Percentiles rank a stretch among this genome's conserved stretches.
phyloP scores from a whole-genome alignment of 768 basidiomycete genomes.

The Amanita muscaria region DNA sequence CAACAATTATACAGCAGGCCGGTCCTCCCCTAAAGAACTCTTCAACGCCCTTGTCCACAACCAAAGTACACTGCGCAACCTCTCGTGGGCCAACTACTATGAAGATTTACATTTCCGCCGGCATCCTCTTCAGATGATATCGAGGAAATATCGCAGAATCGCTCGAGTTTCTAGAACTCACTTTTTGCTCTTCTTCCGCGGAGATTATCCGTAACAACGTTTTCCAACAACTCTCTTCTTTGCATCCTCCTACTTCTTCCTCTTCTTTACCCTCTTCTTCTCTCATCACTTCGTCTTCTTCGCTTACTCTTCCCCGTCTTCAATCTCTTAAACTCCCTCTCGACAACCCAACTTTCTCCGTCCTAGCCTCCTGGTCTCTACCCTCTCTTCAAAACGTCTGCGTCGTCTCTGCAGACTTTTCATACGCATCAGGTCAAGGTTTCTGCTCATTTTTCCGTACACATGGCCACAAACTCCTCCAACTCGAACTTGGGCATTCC shows the following conservation, averaged over 20 bases:
- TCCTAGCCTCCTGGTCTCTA: constrained; percentile 60
- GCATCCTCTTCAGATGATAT: constrained; percentile 45
- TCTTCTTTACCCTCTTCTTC: no score
- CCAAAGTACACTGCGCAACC: constrained; percentile 41
- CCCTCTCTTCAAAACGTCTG: constrained; percentile 54
- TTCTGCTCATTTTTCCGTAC: constrained; percentile 58
- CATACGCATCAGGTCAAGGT: constrained; percentile 55
- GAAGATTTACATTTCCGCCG: constrained; percentile 50
- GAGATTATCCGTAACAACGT: no score
- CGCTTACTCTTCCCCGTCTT: constrained; percentile 45
- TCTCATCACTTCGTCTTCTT: constrained; percentile 13
- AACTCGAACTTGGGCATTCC: constrained; percentile 69
- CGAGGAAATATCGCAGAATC: constrained; percentile 40
- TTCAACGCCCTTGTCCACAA: constrained; percentile 51
- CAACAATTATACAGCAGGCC: constrained; percentile 29
- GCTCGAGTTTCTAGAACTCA: constrained; percentile 64
- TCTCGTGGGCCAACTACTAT: constrained; percentile 72
- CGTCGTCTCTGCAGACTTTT: constrained; percentile 63
- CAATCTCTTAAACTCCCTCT: constrained; percentile 61
- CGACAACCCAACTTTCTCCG: constrained; percentile 61
- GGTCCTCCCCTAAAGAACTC: constrained; percentile 45
- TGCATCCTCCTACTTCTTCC: no score
- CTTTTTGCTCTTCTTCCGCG: constrained; percentile 45
- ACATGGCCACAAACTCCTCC: constrained; percentile 51
- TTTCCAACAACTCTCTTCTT: no score